A percentile compares a stretch with the other conserved stretches of the same genome.
These are phyloP conservation scores for Xerocomus nothofagi DNA, from an alignment of 1,284 basidiomycete genomes.

Conservation along the genomic window DNA sequence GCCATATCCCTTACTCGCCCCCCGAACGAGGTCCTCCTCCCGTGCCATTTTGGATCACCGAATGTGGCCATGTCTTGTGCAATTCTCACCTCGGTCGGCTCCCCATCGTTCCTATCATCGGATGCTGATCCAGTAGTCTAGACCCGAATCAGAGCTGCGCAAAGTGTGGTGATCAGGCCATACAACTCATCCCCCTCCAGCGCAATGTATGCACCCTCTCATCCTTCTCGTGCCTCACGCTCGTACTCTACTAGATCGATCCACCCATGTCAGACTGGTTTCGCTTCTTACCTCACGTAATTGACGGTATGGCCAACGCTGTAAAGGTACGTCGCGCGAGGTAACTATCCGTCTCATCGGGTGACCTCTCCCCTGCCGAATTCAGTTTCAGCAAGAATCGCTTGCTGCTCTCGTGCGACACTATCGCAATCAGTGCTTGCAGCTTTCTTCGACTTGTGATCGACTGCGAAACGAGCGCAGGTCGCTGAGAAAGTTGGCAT, in stretches of 20 bases:
- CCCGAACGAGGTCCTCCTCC: conserved; percentile 47
- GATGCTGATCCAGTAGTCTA: conserved; percentile 28
- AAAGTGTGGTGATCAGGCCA: conserved; percentile 58
- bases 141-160: conserved; percentile 71
- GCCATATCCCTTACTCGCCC: conserved; percentile 60
- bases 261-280: conserved; percentile 80
- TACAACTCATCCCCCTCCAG: conserved; percentile 71
- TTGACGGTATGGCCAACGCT: conserved; percentile 64
- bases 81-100: conserved; percentile 76
- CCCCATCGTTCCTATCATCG: not conserved
- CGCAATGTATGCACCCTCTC: conserved; percentile 52
- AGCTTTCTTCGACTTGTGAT: conserved; percentile 35
- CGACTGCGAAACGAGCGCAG: conserved; percentile 44
- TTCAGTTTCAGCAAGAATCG: conserved; percentile 76
- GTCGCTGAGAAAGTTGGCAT: conserved; percentile 52
- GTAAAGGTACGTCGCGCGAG: conserved; percentile 51
- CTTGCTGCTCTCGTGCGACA: conserved; percentile 63
- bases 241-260: conserved; percentile 54
- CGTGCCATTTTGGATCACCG: conserved; percentile 81
- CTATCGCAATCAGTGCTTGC: conserved; percentile 49
- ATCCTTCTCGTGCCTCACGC: not conserved
- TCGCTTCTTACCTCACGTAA: conserved; percentile 53
- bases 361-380: conserved; percentile 4
- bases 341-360: not conserved
- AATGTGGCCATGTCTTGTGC: conserved; percentile 80